phyloP scores from a whole-genome alignment of 805 yeast species.

The Candida ovalis region DNA sequence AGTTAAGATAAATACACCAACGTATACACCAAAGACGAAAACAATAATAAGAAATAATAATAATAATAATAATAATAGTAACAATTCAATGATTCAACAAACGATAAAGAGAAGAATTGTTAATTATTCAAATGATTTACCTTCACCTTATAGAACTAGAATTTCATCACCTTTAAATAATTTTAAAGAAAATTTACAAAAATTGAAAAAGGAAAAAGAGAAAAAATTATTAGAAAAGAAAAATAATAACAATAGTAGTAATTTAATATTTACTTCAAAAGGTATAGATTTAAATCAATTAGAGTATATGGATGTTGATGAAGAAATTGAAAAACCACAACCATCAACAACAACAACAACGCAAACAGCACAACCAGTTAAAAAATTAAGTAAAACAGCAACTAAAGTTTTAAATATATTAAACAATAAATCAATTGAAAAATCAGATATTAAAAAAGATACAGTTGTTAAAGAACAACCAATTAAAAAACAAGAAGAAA shows the following conservation, averaged over 20 bases:
- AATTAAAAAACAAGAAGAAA: no score
- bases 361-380: no score
- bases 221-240: slow-evolving; percentile 3
- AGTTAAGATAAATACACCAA: slow-evolving; percentile 23
- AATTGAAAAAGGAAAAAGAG: no score
- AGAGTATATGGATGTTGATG: slow-evolving; percentile 9
- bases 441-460: not conserved
- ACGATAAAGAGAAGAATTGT: slow-evolving; percentile 27
- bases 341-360: not conserved
- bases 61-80: no score
- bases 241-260: not conserved
- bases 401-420: slow-evolving; percentile 20
- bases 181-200: slow-evolving; percentile 12
- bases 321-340: not conserved
- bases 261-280: slow-evolving; percentile 5
- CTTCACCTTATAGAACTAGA: slow-evolving; percentile 26
- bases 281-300: slow-evolving; percentile 18
- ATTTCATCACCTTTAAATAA: slow-evolving; percentile 27
- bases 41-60: slow-evolving; percentile 9
- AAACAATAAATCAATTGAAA: slow-evolving; percentile 5
- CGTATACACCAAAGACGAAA: slow-evolving; percentile 21
- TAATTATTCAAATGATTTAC: slow-evolving; percentile 23
- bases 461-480: no score
- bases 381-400: slow-evolving; percentile 25
- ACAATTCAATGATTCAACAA: no score